A percentile compares a stretch with the other conserved stretches of the same genome.
Conservation (phyloP, 306 rosid genomes). For the Cicer yamashitae region DNA sequence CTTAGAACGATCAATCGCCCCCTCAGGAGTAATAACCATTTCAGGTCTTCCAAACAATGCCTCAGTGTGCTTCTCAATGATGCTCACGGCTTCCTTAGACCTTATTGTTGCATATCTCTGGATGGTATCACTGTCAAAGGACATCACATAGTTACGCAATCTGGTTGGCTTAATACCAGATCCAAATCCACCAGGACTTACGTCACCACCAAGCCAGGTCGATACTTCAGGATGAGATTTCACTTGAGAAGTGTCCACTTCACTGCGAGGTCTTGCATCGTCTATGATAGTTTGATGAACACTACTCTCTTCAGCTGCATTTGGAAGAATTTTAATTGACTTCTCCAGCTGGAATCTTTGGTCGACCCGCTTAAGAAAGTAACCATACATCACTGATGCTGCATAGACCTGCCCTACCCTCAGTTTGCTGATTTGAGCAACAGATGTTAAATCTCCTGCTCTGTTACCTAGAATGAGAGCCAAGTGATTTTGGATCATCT, state of each 20-base stretch:
- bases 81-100: conserved; percentile 88
- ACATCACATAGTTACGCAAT: conserved; percentile 82
- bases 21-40: conserved; percentile 67
- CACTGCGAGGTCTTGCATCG: conserved; percentile 48
- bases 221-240: conserved; percentile 70
- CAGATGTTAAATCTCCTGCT: conserved; percentile 57
- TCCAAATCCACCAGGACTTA: conserved; percentile 60
- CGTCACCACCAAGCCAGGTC: conserved; percentile 60
- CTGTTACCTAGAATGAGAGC: conserved; percentile 80
- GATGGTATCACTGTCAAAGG: conserved; percentile 83
- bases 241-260: conserved; percentile 50
- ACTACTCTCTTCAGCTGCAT: conserved; percentile 47
- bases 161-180: conserved; percentile 65
- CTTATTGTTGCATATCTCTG: conserved; percentile 86
- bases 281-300: conserved; percentile 51
- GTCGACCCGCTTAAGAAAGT: conserved; percentile 91
- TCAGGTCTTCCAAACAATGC: conserved; percentile 95
- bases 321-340: conserved; percentile 77
- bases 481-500: conserved; percentile 91
- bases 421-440: conserved; percentile 86
- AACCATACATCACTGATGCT: conserved; percentile 96
- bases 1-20: conserved; percentile 74
- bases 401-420: conserved; percentile 95
- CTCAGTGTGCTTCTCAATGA: conserved; percentile 92
- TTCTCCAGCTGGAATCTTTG: conserved; percentile 98